Evolutionary conservation across 2,329 filamentous ascomycete species (phyloP).

Genomic region (Amauroascus niger): DNA sequence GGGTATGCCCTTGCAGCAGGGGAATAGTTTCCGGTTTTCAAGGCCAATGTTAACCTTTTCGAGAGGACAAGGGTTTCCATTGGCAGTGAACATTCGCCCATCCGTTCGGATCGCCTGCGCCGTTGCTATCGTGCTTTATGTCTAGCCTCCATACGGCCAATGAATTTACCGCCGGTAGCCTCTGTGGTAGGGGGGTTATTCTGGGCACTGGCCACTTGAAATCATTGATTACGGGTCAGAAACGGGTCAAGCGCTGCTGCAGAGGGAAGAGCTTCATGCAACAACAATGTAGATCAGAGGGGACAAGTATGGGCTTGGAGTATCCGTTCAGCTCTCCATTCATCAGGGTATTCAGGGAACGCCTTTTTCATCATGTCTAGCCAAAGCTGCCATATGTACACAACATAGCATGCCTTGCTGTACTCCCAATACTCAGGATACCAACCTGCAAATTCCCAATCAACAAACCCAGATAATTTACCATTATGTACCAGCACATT

Average conservation of each 20-base stretch:
- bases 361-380: slow-evolving; percentile 10
- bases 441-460: slow-evolving; percentile 23
- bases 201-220: too few relatives aligned
- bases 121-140: too few relatives aligned
- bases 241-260: too few relatives aligned
- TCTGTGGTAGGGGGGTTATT: too few relatives aligned
- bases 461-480: slow-evolving; percentile 19
- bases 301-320: slow-evolving; percentile 11
- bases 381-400: slow-evolving; percentile 13
- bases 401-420: slow-evolving; percentile 12
- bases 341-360: slow-evolving; percentile 13
- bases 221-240: too few relatives aligned
- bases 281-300: neutral
- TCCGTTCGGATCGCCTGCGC: too few relatives aligned
- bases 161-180: too few relatives aligned
- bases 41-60: neutral
- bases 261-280: too few relatives aligned
- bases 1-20: neutral
- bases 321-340: slow-evolving; percentile 12
- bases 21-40: neutral
- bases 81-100: too few relatives aligned
- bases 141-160: too few relatives aligned
- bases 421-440: too few relatives aligned
- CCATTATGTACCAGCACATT: slow-evolving; percentile 20
- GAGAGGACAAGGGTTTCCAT: neutral